Percentiles rank a stretch among this genome's conserved stretches.
Evolutionary conservation across 75 land plant genomes (phyloP).

Genomic region (Isoetes taiwanensis): DNA sequence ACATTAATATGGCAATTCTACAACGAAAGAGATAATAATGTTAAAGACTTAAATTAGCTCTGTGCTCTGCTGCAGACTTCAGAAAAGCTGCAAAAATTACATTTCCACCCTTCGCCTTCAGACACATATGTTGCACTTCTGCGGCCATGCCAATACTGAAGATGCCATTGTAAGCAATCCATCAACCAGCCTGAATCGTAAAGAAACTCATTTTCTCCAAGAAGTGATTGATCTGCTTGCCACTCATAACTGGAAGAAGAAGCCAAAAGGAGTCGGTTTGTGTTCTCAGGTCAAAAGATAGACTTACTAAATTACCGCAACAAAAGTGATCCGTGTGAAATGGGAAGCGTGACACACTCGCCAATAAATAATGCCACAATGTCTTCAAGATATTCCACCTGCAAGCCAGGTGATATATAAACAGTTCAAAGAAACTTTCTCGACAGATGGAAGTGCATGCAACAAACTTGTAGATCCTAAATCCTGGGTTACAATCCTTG

Average conservation of each 20-base stretch:
- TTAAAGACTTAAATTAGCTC: no score
- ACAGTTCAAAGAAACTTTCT: no score
- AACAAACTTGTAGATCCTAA: no score
- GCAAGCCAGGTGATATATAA: not conserved
- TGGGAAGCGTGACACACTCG: slow-evolving; percentile 32
- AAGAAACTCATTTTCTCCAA: slow-evolving; percentile 50
- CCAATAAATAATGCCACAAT: slow-evolving; percentile 22
- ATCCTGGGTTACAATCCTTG: no score
- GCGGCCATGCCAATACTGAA: slow-evolving; percentile 51
- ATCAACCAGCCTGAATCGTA: slow-evolving; percentile 37
- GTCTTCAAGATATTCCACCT: slow-evolving; percentile 45
- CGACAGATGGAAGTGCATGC: no score
- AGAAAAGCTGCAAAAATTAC: slow-evolving; percentile 45
- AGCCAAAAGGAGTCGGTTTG: not conserved
- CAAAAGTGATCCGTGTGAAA: slow-evolving; percentile 32
- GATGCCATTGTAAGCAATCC: slow-evolving; percentile 19
- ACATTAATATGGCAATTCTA: no score
- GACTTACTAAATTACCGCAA: slow-evolving; percentile 34
- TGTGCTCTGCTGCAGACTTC: no score
- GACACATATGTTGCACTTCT: slow-evolving; percentile 44
- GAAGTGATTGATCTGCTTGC: slow-evolving; percentile 48
- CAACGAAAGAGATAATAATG: no score
- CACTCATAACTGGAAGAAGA: slow-evolving; percentile 47
- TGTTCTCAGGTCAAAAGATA: not conserved
- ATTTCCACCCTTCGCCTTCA: slow-evolving; percentile 67